phyloP scores from a whole-genome alignment of 176 grass and related monocot species.

The bread wheat (Triticum aestivum) region DNA sequence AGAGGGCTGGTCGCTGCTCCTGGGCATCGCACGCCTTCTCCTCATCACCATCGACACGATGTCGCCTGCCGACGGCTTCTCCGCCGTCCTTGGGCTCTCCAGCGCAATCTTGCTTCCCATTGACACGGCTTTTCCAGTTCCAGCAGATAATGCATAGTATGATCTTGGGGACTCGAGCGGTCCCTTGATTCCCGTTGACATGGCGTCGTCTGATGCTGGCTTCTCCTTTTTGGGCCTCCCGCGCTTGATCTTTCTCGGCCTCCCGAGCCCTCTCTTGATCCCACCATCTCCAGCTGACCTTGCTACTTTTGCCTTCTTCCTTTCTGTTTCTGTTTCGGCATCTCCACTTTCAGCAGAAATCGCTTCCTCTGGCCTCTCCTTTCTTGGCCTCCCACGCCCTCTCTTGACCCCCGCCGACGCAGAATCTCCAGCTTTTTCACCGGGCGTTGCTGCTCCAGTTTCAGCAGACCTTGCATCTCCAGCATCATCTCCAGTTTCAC shows the following conservation, averaged over 20 bases:
- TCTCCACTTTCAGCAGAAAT: no score
- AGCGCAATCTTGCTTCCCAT: background rate
- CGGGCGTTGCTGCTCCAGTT: no score
- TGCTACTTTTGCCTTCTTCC: no score
- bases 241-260: no score
- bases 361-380: background rate
- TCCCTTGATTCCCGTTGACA: background rate
- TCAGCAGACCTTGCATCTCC: no score
- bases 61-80: background rate
- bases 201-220: background rate
- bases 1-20: background rate
- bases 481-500: background rate
- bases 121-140: no score
- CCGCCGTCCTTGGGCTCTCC: background rate
- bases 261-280: slow-evolving; percentile 13
- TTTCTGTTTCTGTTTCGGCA: no score
- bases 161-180: background rate
- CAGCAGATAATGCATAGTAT: no score
- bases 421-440: no score
- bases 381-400: slow-evolving; percentile 22
- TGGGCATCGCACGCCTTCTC: slow-evolving; percentile 7
- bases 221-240: slow-evolving; percentile 36
- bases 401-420: background rate
- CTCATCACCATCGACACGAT: background rate
- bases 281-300: no score